phyloP scores from a whole-genome alignment of 2,329 filamentous ascomycete genomes.

The Fusarium xylarioides region DNA sequence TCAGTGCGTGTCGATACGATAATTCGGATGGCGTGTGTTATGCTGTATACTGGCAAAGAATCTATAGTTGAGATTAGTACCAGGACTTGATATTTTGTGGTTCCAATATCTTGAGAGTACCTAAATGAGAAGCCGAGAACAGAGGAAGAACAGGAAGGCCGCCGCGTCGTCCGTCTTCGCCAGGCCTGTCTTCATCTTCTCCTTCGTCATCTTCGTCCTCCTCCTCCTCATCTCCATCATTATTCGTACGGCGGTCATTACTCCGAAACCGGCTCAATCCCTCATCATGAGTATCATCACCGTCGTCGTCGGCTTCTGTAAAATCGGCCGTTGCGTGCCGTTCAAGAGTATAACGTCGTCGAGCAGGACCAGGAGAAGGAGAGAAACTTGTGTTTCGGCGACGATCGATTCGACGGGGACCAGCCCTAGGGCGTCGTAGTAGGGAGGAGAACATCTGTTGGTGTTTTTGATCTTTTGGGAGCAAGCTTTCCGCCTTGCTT shows the following conservation, averaged over 20 bases:
- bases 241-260: slow-evolving; percentile 38
- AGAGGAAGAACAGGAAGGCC: slow-evolving; percentile 70
- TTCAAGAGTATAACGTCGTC: slow-evolving; percentile 41
- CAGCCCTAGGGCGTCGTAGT: slow-evolving; percentile 47
- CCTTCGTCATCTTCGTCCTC: slow-evolving; percentile 55
- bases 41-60: slow-evolving; percentile 85
- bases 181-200: slow-evolving; percentile 55
- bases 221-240: slow-evolving; percentile 60
- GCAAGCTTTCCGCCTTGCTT: slow-evolving; percentile 42
- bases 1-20: slow-evolving; percentile 87
- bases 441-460: slow-evolving; percentile 51
- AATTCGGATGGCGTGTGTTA: slow-evolving; percentile 89
- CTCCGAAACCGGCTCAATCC: slow-evolving; percentile 36
- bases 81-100: not conserved
- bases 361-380: slow-evolving; percentile 45
- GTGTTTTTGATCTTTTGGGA: slow-evolving; percentile 16
- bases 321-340: slow-evolving; percentile 71
- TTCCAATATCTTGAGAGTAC: slow-evolving; percentile 52
- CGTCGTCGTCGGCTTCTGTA: slow-evolving; percentile 68
- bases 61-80: slow-evolving; percentile 60
- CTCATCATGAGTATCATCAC: slow-evolving; percentile 53
- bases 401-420: slow-evolving; percentile 46
- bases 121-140: slow-evolving; percentile 81
- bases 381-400: slow-evolving; percentile 43
- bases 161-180: slow-evolving; percentile 42